Conservation (phyloP, 768 basidiomycete genomes). For the Gymnopilus dilepis region DNA sequence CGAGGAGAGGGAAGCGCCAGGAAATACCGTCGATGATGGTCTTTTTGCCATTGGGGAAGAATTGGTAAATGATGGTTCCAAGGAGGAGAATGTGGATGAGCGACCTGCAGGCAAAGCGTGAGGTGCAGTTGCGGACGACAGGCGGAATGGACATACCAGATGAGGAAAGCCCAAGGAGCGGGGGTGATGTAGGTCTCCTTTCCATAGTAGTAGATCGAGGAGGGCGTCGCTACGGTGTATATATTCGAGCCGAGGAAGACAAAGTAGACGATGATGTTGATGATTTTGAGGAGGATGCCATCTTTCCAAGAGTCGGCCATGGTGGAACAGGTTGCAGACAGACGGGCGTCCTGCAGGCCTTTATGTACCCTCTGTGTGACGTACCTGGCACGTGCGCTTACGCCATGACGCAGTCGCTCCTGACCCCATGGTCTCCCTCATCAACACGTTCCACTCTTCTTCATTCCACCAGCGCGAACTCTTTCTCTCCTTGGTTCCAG, state of each 20-base stretch:
- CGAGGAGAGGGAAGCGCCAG: conserved; percentile 92
- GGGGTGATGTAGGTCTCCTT: conserved; percentile 95
- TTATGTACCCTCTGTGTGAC: conserved; percentile 30
- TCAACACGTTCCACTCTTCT: not conserved
- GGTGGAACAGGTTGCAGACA: conserved; percentile 29
- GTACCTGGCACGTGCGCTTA: conserved; percentile 24
- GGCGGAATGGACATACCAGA: conserved; percentile 60
- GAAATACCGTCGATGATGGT: conserved; percentile 86
- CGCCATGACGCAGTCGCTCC: conserved; percentile 18
- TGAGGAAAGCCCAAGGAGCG: conserved; percentile 90
- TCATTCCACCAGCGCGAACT: not conserved
- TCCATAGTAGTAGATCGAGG: conserved; percentile 69
- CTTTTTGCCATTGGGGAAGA: conserved; percentile 76
- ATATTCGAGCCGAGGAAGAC: conserved; percentile 90
- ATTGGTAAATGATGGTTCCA: conserved; percentile 90
- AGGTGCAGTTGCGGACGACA: conserved; percentile 15
- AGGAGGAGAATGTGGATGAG: conserved; percentile 90
- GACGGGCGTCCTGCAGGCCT: conserved; percentile 9
- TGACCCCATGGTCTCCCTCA: conserved; percentile 1
- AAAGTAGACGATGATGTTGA: conserved; percentile 84
- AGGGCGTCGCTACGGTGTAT: conserved; percentile 81
- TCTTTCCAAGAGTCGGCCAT: conserved; percentile 79
- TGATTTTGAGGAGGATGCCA: conserved; percentile 81
- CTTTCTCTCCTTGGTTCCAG: not conserved
- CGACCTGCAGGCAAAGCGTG: conserved; percentile 59